Evolutionary conservation across 768 basidiomycete species (phyloP).

Genomic region (Cytidiella melzeri): DNA sequence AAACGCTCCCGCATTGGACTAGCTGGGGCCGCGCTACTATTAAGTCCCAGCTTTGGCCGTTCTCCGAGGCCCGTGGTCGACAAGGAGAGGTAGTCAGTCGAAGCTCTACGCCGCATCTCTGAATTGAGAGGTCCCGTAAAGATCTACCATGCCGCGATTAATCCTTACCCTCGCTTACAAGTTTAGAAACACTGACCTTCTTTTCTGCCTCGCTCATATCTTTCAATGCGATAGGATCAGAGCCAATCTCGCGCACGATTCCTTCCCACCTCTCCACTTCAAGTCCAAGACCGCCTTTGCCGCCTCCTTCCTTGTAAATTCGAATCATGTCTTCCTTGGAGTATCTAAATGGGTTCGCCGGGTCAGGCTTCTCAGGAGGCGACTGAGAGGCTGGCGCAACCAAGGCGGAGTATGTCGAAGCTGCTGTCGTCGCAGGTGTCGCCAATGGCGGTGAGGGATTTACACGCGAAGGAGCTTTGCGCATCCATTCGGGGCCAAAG

Average conservation of each 20-base stretch:
- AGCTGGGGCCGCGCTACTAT: conserved; percentile 36
- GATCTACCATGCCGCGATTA: conserved; percentile 39
- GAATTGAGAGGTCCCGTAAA: conserved; percentile 82
- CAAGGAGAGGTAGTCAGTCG: conserved; percentile 62
- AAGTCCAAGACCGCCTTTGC: conserved; percentile 66
- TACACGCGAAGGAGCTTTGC: conserved; percentile 53
- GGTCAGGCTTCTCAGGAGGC: conserved; percentile 52
- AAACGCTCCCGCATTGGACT: conserved; percentile 66
- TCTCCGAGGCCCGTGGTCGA: conserved; percentile 45
- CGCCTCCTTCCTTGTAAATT: conserved; percentile 77
- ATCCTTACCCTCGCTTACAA: conserved; percentile 9
- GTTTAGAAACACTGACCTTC: conserved; percentile 50
- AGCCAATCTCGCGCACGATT: conserved; percentile 70
- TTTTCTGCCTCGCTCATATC: conserved; percentile 82
- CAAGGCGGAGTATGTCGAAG: conserved; percentile 66
- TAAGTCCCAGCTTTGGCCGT: conserved; percentile 42
- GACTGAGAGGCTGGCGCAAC: conserved; percentile 49
- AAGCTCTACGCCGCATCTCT: conserved; percentile 81
- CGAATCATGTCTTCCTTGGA: conserved; percentile 79
- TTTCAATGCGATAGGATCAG: conserved; percentile 67
- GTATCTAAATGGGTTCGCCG: conserved; percentile 77
- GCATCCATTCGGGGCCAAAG: conserved; percentile 93
- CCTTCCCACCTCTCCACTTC: conserved; percentile 91
- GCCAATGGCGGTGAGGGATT: conserved; percentile 48
- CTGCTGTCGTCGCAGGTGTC: conserved; percentile 36